These are phyloP conservation scores for Camptophora hylomeconis DNA, from an alignment of 2,329 filamentous ascomycete species.

Conservation along the genomic window DNA sequence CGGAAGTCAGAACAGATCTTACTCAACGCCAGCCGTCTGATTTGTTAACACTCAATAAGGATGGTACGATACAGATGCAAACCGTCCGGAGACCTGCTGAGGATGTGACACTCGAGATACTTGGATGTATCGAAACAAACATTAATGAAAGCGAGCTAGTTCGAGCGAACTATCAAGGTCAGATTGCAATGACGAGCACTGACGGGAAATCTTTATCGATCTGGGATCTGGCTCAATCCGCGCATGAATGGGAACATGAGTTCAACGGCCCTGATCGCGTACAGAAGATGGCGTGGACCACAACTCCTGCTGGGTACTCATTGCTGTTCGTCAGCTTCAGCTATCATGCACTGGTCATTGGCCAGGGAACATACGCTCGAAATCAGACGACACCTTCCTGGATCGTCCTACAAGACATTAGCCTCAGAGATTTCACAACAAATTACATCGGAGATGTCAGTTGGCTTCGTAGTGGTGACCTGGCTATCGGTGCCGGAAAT, in stretches of 20 bases:
- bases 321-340: constrained; percentile 87
- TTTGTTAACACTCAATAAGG: no score
- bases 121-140: no score
- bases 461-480: constrained; percentile 73
- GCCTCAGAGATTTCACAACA: constrained; percentile 66
- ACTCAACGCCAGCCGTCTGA: no score
- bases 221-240: constrained; percentile 74
- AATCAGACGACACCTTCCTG: constrained; percentile 79
- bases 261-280: constrained; percentile 64
- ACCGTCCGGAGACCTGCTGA: no score
- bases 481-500: constrained; percentile 82
- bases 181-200: no score
- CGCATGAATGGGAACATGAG: constrained; percentile 67
- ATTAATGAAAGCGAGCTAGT: no score
- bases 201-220: constrained; percentile 80
- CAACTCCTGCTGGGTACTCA: constrained; percentile 75
- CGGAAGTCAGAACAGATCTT: no score
- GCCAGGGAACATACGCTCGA: constrained; percentile 85
- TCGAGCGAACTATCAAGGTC: no score
- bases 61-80: no score
- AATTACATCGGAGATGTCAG: constrained; percentile 88
- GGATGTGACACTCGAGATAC: no score
- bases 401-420: constrained; percentile 72
- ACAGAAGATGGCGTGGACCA: constrained; percentile 85
- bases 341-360: constrained; percentile 68